Evolutionary conservation across 2,329 filamentous ascomycete species (phyloP), one percentile per base, ranked within the genome.

Genomic region (Phyllosticta citribraziliensis): DNA sequence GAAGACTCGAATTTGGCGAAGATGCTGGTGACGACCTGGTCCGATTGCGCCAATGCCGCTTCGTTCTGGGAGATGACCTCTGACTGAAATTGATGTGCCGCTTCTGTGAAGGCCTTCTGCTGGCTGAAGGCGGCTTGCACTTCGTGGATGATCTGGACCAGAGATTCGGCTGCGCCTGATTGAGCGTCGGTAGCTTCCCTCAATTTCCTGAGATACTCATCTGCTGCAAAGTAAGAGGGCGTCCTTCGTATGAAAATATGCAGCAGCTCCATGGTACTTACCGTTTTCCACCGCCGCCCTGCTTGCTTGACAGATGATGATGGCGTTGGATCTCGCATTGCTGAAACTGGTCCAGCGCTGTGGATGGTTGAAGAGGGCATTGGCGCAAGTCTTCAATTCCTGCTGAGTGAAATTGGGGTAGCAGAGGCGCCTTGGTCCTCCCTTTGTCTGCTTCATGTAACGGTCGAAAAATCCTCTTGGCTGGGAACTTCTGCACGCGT

Each of bases 321-420:
- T 74, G 2, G 84, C 84, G 65, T 85, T 84, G 61, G 85, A 82
- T 60, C 79, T 77, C 62, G 78, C 82, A 69, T 85, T 85, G 65
- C 82, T 83, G 73, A 84, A 88, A 24, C 83, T 86, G 1, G 79
- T 85, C 84, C 84, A 88, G 69, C 78, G 81, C 53, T 84, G 83
- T 1, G 80, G 77, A 24, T 79, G 76, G 19, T 78, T 77, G 54
- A 81, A 79, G 1, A 88, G 70, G 4, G 78, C 78, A 54, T 73
- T 75, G 4, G 85, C 71, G 65, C 85, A 88, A 10, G 73, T 66
- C 54, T 76, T 74, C 24, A 85, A 69, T 54, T 77, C 66, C 14
- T 66, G 57, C 5, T 69, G 67, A 25, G 68, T 74, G 33, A 69
- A 63, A 1, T 68, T 64, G 0, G 70, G 70, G 47, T 75, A 75